A percentile compares a stretch with the other conserved stretches of the same genome.
phyloP scores from a whole-genome alignment of 768 basidiomycete genomes.

The Lactarius vividus region DNA sequence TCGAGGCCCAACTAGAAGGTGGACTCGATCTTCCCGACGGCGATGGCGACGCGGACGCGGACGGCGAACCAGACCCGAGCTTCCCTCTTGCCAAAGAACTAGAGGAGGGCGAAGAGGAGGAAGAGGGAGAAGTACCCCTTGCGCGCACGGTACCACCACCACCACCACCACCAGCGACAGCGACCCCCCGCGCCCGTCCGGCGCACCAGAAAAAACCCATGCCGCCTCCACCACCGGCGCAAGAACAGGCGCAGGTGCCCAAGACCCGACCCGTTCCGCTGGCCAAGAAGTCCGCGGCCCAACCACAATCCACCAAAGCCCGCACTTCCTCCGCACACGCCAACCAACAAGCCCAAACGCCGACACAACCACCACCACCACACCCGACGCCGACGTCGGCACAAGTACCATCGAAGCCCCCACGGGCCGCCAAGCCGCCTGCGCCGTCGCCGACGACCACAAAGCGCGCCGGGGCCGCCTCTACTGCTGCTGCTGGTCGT shows the following conservation, averaged over 20 bases:
- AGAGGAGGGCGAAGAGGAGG: conserved; percentile 16
- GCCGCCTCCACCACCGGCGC: neutral
- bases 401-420: neutral
- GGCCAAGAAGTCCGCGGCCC: conserved; percentile 25
- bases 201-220: conserved; percentile 10
- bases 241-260: neutral
- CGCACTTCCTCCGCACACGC: conserved; percentile 2
- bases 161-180: neutral
- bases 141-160: neutral
- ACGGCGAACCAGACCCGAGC: conserved; percentile 35
- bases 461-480: neutral
- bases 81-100: neutral
- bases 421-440: neutral
- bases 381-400: neutral
- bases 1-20: conserved; percentile 32
- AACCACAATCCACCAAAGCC: conserved; percentile 27
- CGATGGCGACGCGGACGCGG: conserved; percentile 35
- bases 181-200: neutral
- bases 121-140: conserved; percentile 23
- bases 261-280: conserved; percentile 9
- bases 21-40: conserved; percentile 19
- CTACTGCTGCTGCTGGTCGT: conserved; percentile 20
- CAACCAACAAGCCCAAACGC: neutral
- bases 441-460: neutral
- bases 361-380: conserved; percentile 23